These are phyloP conservation scores for Citrus glauca DNA, from an alignment of 345 rosid species.

Conservation along the genomic window DNA sequence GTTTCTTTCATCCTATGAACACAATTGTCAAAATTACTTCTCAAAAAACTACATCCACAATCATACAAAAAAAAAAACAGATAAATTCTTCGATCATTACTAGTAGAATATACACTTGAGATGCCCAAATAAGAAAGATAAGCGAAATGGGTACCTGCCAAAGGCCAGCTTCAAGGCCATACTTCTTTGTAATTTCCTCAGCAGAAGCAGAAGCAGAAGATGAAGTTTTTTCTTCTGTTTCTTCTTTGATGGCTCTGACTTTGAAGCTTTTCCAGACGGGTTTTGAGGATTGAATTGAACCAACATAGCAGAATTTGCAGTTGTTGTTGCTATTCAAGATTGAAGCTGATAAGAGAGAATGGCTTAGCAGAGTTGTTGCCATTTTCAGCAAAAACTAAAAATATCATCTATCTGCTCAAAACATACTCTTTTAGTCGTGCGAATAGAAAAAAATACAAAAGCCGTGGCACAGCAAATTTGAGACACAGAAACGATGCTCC, in stretches of 20 bases:
- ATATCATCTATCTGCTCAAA: not conserved
- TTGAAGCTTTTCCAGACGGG: constrained; percentile 28
- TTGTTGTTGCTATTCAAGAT: constrained; percentile 17
- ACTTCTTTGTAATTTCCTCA: constrained; percentile 77
- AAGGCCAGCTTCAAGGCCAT: constrained; percentile 87
- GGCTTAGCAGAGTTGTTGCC: constrained; percentile 41
- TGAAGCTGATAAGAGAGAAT: constrained; percentile 23
- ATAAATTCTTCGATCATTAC: not conserved
- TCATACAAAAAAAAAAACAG: not conserved
- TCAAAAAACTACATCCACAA: not conserved
- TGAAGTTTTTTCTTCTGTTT: constrained; percentile 41
- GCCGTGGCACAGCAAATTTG: not conserved
- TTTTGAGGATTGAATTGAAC: constrained; percentile 23
- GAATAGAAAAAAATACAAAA: too few species aligned
- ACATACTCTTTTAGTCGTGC: not conserved
- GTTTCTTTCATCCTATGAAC: not conserved
- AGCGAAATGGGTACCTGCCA: constrained; percentile 62
- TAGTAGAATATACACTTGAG: not conserved
- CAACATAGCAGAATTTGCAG: constrained; percentile 19
- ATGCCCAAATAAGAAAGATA: not conserved
- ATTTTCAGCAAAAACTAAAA: constrained; percentile 20
- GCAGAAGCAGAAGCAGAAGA: constrained; percentile 28
- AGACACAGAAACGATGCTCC: not conserved
- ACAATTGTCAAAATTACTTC: not conserved
- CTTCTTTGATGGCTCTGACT: constrained; percentile 57